These are phyloP conservation scores for Ogataea naganishii DNA, from an alignment of 805 yeast species.

Conservation along the genomic window DNA sequence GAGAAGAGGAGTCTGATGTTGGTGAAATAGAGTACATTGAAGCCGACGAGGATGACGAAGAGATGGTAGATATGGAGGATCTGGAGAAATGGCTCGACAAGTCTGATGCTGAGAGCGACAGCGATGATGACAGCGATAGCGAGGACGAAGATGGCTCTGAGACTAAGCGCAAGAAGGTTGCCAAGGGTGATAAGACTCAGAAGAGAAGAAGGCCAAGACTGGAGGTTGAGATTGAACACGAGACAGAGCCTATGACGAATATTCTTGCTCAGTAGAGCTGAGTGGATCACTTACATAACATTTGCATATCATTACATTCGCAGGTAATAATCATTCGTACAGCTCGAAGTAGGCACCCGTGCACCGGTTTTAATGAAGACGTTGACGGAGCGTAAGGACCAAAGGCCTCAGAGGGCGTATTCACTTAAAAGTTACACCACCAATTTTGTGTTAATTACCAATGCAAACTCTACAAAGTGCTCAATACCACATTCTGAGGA, in stretches of 20 bases:
- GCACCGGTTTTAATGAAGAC: too few relatives aligned
- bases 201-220: constrained; percentile 61
- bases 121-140: constrained; percentile 21
- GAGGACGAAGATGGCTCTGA: constrained; percentile 26
- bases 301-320: too few relatives aligned
- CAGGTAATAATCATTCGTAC: too few relatives aligned
- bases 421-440: too few relatives aligned
- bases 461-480: too few relatives aligned
- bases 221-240: constrained; percentile 82
- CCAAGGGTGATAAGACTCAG: constrained; percentile 22
- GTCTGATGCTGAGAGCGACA: constrained; percentile 29
- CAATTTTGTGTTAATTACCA: too few relatives aligned
- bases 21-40: constrained; percentile 85
- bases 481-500: too few relatives aligned
- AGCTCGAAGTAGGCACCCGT: too few relatives aligned
- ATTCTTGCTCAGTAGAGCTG: constrained; percentile 15
- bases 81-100: constrained; percentile 71
- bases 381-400: too few relatives aligned
- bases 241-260: constrained; percentile 32
- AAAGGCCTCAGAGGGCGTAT: too few relatives aligned
- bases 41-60: constrained; percentile 84
- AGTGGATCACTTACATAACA: too few relatives aligned
- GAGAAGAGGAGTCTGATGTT: constrained; percentile 44
- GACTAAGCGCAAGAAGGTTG: constrained; percentile 28
- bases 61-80: constrained; percentile 88